phyloP scores from a whole-genome alignment of 139 green algal species.

The Haematococcus lacustris region DNA sequence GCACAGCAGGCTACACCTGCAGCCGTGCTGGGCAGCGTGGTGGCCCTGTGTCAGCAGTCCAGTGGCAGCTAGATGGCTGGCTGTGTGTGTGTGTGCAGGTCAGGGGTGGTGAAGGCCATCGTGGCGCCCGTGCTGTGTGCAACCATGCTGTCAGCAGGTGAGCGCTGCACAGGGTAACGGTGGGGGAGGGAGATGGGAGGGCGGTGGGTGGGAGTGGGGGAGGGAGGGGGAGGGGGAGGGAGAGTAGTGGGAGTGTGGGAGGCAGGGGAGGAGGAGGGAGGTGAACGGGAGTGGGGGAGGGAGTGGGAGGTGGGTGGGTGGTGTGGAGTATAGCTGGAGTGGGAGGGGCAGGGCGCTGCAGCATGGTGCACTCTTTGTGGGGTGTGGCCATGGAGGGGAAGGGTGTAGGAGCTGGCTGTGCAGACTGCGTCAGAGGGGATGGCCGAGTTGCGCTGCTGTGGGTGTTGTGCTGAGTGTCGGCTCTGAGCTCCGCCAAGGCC shows the following conservation, averaged over 20 bases:
- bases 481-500: too few species aligned
- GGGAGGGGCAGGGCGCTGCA: too few species aligned
- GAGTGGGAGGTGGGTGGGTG: neutral
- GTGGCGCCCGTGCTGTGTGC: constrained; percentile 22
- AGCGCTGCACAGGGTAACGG: neutral
- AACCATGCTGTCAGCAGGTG: neutral
- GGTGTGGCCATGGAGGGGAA: too few species aligned
- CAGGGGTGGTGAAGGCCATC: constrained; percentile 22
- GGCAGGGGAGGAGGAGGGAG: neutral
- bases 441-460: too few species aligned
- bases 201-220: neutral
- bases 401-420: too few species aligned
- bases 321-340: neutral
- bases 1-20: too few species aligned
- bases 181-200: too few species aligned
- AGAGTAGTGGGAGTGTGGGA: neutral
- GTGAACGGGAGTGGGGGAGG: neutral
- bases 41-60: neutral
- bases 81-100: neutral
- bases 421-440: too few species aligned
- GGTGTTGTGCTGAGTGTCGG: too few species aligned
- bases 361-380: too few species aligned
- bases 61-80: neutral
- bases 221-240: neutral
- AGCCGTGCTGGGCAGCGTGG: too few species aligned